Conservation (phyloP, 2,329 filamentous ascomycete genomes). For the Fusarium nurragi region DNA sequence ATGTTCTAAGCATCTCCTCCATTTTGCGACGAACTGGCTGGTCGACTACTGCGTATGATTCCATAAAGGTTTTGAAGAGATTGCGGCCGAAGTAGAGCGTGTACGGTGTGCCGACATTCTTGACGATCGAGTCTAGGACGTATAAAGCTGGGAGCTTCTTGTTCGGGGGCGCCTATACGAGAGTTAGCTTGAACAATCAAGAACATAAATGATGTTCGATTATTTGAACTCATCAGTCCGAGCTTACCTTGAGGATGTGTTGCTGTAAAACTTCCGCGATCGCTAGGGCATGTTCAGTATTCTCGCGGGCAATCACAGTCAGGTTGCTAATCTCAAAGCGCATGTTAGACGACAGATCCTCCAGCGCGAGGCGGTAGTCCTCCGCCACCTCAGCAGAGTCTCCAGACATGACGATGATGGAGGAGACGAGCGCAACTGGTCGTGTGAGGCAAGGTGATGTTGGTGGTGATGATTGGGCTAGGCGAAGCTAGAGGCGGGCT, state of each 20-base stretch:
- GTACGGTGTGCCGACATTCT: slow-evolving; percentile 98
- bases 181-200: slow-evolving; percentile 49
- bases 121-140: slow-evolving; percentile 96
- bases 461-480: slow-evolving; percentile 21
- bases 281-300: slow-evolving; percentile 92
- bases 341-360: slow-evolving; percentile 90
- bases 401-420: slow-evolving; percentile 55
- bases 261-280: slow-evolving; percentile 91
- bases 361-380: slow-evolving; percentile 92
- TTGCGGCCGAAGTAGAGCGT: slow-evolving; percentile 93
- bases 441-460: slow-evolving; percentile 15
- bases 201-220: not conserved
- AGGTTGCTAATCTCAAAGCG: slow-evolving; percentile 96
- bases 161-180: slow-evolving; percentile 77
- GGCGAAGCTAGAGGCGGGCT: slow-evolving; percentile 18
- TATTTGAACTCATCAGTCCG: not conserved
- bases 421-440: slow-evolving; percentile 25
- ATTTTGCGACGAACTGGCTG: slow-evolving; percentile 84
- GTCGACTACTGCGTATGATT: slow-evolving; percentile 91
- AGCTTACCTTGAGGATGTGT: slow-evolving; percentile 91
- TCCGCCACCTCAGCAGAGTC: slow-evolving; percentile 86
- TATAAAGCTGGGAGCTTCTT: slow-evolving; percentile 97
- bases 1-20: slow-evolving; percentile 97
- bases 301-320: slow-evolving; percentile 97
- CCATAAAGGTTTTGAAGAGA: slow-evolving; percentile 95